A percentile compares a stretch with the other conserved stretches of the same genome.
phyloP scores from a whole-genome alignment of 2,329 filamentous ascomycete species.

The Fusarium mundagurra region DNA sequence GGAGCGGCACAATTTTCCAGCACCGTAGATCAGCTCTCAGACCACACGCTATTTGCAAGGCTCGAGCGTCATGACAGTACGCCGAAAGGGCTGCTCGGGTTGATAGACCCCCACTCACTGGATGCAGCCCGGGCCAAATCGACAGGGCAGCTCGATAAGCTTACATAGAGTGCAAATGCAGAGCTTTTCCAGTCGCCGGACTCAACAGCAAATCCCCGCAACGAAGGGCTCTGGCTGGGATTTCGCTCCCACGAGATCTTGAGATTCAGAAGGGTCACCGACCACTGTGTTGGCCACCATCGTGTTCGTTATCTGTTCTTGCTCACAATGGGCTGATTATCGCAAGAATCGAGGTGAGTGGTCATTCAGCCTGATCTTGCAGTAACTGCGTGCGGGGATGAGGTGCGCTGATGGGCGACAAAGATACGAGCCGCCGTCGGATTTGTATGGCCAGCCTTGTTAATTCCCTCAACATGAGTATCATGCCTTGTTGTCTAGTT shows the following conservation, averaged over 20 bases:
- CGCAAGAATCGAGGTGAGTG: background rate
- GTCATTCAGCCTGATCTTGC: slow-evolving; percentile 30
- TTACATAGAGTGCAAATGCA: slow-evolving; percentile 19
- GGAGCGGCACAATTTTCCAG: background rate
- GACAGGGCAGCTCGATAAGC: slow-evolving; percentile 21
- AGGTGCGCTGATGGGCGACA: slow-evolving; percentile 5
- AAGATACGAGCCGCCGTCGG: slow-evolving; percentile 28
- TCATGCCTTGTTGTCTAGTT: slow-evolving; percentile 16
- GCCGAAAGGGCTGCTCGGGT: background rate
- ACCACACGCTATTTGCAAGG: slow-evolving; percentile 1
- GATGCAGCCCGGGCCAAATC: background rate
- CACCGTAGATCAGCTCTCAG: background rate
- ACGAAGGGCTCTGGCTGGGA: background rate
- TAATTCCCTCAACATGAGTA: slow-evolving; percentile 32
- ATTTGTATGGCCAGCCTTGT: slow-evolving; percentile 31
- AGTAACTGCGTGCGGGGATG: slow-evolving; percentile 22
- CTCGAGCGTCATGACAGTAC: slow-evolving; percentile 19
- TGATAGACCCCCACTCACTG: slow-evolving; percentile 1
- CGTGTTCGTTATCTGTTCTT: background rate
- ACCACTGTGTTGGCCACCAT: background rate
- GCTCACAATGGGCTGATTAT: background rate
- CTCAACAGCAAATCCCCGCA: background rate
- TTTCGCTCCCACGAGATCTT: slow-evolving; percentile 4
- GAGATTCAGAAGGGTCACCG: slow-evolving; percentile 1
- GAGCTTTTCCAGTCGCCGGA: slow-evolving; percentile 5